These are phyloP conservation scores for Schizosaccharomyces octosporus DNA, from an alignment of 805 yeast genomes.

Conservation along the genomic window DNA sequence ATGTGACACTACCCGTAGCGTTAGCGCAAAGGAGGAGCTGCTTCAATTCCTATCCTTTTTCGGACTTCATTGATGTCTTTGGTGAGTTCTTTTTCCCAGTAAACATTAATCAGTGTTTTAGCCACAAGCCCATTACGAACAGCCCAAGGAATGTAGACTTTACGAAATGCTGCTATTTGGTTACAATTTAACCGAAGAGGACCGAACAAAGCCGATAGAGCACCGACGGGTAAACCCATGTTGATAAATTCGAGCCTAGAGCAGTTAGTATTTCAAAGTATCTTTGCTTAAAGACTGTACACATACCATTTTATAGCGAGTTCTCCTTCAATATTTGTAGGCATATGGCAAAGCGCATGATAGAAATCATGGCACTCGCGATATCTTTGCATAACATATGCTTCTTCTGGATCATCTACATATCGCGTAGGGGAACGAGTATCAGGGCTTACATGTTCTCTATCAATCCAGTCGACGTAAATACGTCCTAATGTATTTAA, in stretches of 20 bases:
- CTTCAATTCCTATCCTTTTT: slow-evolving; percentile 38
- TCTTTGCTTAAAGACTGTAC: neutral
- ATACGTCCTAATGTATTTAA: slow-evolving; percentile 49
- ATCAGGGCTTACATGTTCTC: slow-evolving; percentile 82
- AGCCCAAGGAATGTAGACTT: slow-evolving; percentile 72
- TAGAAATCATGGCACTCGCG: slow-evolving; percentile 94
- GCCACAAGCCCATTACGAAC: slow-evolving; percentile 41
- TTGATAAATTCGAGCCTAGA: slow-evolving; percentile 50
- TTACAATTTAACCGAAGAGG: slow-evolving; percentile 45
- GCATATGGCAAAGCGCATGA: slow-evolving; percentile 74
- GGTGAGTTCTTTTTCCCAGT: slow-evolving; percentile 69
- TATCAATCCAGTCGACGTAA: slow-evolving; percentile 59
- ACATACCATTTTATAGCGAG: slow-evolving; percentile 42
- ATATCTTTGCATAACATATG: slow-evolving; percentile 79
- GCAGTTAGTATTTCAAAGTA: neutral
- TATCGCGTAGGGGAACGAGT: slow-evolving; percentile 71
- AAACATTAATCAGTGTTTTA: slow-evolving; percentile 56
- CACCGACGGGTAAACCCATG: slow-evolving; percentile 84
- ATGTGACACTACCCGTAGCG: neutral
- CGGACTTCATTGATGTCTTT: slow-evolving; percentile 51
- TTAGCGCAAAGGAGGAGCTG: slow-evolving; percentile 26
- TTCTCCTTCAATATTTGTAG: slow-evolving; percentile 88
- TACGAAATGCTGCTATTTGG: slow-evolving; percentile 36
- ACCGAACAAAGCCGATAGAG: slow-evolving; percentile 65
- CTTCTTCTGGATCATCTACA: slow-evolving; percentile 72